Evolutionary conservation across 768 basidiomycete species (phyloP).

Genomic region (Mycena venus): DNA sequence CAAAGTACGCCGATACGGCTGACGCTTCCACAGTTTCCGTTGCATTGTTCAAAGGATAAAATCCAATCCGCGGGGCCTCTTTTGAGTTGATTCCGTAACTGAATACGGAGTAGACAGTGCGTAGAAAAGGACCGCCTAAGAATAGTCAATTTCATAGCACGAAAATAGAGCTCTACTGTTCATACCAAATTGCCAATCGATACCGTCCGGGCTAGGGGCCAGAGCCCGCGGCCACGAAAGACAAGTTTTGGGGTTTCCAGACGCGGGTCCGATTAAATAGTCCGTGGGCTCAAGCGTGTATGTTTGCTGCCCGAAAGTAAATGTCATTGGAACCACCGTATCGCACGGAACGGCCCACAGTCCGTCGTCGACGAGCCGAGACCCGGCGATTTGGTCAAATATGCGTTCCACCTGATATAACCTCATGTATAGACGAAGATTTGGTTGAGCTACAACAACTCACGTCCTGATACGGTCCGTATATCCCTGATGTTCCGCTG

Average conservation of each 20-base stretch:
- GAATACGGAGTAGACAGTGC: neutral
- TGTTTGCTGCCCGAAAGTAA: constrained; percentile 71
- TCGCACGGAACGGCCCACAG: constrained; percentile 86
- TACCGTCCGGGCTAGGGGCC: constrained; percentile 76
- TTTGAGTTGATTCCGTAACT: constrained; percentile 83
- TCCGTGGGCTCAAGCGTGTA: constrained; percentile 82
- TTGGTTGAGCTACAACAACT: constrained; percentile 26
- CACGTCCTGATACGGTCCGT: constrained; percentile 85
- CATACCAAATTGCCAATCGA: constrained; percentile 87
- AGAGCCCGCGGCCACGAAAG: constrained; percentile 80
- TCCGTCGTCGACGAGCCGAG: constrained; percentile 79
- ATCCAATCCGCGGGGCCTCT: constrained; percentile 84
- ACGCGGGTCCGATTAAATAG: constrained; percentile 80
- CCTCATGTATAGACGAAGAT: too few relatives aligned
- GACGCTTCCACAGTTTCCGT: constrained; percentile 57
- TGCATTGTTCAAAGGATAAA: constrained; percentile 71
- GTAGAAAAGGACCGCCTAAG: constrained; percentile 56
- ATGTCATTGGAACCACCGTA: constrained; percentile 67
- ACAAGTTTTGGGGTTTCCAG: constrained; percentile 75
- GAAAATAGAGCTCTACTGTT: neutral
- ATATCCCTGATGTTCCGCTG: constrained; percentile 80
- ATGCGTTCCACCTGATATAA: constrained; percentile 71
- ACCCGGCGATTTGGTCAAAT: constrained; percentile 69
- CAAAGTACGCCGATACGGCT: constrained; percentile 64
- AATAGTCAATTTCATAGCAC: neutral